These are phyloP conservation scores for Phytophthora megakarya DNA, from an alignment of 352 stramenopile species.

Conservation along the genomic window DNA sequence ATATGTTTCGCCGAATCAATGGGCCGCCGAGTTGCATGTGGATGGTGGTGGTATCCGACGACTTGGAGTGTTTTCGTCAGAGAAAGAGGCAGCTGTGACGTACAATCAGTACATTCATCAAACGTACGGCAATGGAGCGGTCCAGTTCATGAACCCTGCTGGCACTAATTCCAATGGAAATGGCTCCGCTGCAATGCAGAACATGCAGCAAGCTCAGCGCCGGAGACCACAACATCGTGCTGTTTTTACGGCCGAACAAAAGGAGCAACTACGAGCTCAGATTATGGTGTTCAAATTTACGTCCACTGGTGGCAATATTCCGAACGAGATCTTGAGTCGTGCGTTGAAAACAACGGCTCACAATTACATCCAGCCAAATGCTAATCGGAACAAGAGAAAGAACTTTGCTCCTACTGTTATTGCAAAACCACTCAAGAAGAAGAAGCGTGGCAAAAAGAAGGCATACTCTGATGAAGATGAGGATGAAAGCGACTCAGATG, in stretches of 20 bases:
- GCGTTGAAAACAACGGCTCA: slow-evolving; percentile 72
- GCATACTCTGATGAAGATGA: slow-evolving; percentile 79
- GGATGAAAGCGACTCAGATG: slow-evolving; percentile 71
- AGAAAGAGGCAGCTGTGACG: slow-evolving; percentile 78
- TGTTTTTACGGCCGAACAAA: slow-evolving; percentile 81
- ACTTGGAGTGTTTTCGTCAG: slow-evolving; percentile 66
- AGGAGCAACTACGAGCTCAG: slow-evolving; percentile 87
- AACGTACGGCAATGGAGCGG: slow-evolving; percentile 76
- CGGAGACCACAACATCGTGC: slow-evolving; percentile 55
- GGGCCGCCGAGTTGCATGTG: slow-evolving; percentile 83
- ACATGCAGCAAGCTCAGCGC: slow-evolving; percentile 60
- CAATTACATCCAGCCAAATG: slow-evolving; percentile 58
- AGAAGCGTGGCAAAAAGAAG: slow-evolving; percentile 65
- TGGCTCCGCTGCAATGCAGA: slow-evolving; percentile 57
- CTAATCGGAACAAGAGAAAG: slow-evolving; percentile 77
- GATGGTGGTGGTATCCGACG: slow-evolving; percentile 82
- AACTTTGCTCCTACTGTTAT: slow-evolving; percentile 65
- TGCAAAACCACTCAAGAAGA: slow-evolving; percentile 71
- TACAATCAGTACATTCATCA: slow-evolving; percentile 90
- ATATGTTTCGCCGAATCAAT: slow-evolving; percentile 75
- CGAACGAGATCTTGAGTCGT: slow-evolving; percentile 71
- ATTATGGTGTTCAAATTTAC: slow-evolving; percentile 94
- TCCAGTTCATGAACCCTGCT: slow-evolving; percentile 88
- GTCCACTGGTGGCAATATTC: slow-evolving; percentile 76
- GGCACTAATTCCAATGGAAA: slow-evolving; percentile 41